Base-by-base conservation (phyloP, 2,329 filamentous ascomycete genomes). In the Dryadomyces sulphureus region DNA sequence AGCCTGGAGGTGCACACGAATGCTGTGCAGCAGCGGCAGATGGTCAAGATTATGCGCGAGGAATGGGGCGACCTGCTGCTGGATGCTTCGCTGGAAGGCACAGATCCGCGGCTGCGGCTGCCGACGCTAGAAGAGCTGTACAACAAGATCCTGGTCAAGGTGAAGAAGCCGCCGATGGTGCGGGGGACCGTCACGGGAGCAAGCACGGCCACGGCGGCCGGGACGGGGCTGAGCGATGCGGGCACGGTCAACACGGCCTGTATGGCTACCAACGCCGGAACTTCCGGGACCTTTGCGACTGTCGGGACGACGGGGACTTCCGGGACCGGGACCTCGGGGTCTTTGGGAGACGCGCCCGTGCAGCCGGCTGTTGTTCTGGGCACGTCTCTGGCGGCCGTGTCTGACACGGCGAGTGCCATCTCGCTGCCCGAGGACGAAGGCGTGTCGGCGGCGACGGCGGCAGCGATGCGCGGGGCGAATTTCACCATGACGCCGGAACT, bases 41-140 rank as follows among this genome's bases (percentile, higher is more conserved):
- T 96, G 85, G 89, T 94, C 11, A 75, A 84, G 47, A 94, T 96
- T 52, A 95, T 98, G 83, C 79, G 79, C 53, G 79, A 94, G 54
- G 82, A 85, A 52, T 98, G 89, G 88, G 75, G 73, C 36, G 79
- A 75, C 0, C 65, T 83, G 55, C 69, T 96, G 6, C 69, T 95
- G 11, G 79, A 86, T 20, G 55, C 64, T 45, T 65, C 65, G 34
- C 70, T 64, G 19, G 67, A 72, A 7, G 63, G 68, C 54, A 65
- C 67, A 53, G 59, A 76, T 58, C 68, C 77, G 0, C 65, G 61
- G 14, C 67, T 73, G 46, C 65, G 67, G 5, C 73, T 90, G 22
- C 82, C 85, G 0, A 73, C 77, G 27, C 78, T 94, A 0, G 75
- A 76, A 14, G 77, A 87, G 12, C 63, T 96, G 44, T 73, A 73